Base-by-base conservation (phyloP, 139 green algal species). In the Haematococcus sp. region DNA sequence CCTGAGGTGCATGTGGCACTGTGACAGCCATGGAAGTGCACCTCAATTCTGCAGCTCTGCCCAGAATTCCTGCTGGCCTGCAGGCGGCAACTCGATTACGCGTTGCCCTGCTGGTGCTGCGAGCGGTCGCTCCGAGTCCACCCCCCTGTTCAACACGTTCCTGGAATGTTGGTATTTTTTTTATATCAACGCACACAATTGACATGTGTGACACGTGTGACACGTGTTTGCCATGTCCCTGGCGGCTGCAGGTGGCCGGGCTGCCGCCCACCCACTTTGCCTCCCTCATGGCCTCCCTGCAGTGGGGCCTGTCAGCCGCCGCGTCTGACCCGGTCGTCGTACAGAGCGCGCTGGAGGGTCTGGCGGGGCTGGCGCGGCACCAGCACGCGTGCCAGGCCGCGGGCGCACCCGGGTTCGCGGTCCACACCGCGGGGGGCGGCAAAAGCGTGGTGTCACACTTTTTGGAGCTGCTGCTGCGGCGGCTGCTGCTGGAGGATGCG, bases 381-480 rank as follows among this genome's bases (percentile, higher is more conserved):
- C 70, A 76, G 33, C 56, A 76, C 22, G 4, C 32, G 28, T 55
- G 44, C 27, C 55, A 56, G 33, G 44, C 31, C 25, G 20, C 32
- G 32, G 70, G 70, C n/a, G 3, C 27, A 3, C 70, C 54, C 4
- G 70, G 70, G 3, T 63, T 76, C 9, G 40, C 31, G 9, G 61
- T 25, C 2, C 61, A 71, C 51, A 54, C 3, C 32, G 33, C 31
- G 11, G 9, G 25, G 25, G n/a, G 17, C 2, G 51, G 64, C 13
- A n/a, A 3, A 2, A 40, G 25, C 20, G 73, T 65, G 40, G 49
- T 64, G 4, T 5, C 52, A 1, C 46, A 58, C 64, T 68, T 79
- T 31, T 23, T 79, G 64, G 73, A 79, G 63, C 52, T 73, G 64
- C 54, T 79, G 52, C 63, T 79, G 11, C 31, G 73, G 22, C 73